Conservation (phyloP, 768 basidiomycete genomes). For the Russula foetens region DNA sequence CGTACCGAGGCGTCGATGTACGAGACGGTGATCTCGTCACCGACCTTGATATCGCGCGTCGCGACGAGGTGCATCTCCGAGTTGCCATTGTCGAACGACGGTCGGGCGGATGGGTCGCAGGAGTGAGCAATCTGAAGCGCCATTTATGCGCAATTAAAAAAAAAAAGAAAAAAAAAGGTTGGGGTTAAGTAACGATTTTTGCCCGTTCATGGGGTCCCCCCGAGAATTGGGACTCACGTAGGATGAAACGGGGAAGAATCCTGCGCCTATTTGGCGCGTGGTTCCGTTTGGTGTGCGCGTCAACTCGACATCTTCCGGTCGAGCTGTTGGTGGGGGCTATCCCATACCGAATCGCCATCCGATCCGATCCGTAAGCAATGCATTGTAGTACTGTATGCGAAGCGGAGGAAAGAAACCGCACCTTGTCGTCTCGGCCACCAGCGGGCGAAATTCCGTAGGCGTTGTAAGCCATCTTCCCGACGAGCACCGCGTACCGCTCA, state of each 20-base stretch:
- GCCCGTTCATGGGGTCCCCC: too few relatives aligned
- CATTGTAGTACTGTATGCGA: background rate
- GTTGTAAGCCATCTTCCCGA: slow-evolving; percentile 72
- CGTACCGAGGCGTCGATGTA: slow-evolving; percentile 62
- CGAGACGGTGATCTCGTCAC: slow-evolving; percentile 68
- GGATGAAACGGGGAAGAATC: slow-evolving; percentile 67
- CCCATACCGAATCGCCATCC: background rate
- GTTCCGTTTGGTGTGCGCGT: slow-evolving; percentile 76
- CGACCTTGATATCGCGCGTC: slow-evolving; percentile 55
- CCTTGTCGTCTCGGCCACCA: slow-evolving; percentile 65
- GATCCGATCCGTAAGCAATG: background rate
- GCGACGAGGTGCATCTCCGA: slow-evolving; percentile 67
- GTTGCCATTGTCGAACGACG: slow-evolving; percentile 58
- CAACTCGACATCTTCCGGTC: slow-evolving; percentile 64
- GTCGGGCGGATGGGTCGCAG: slow-evolving; percentile 58
- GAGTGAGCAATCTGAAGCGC: slow-evolving; percentile 51
- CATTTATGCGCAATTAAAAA: slow-evolving; percentile 16
- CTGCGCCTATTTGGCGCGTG: slow-evolving; percentile 64
- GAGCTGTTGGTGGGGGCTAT: slow-evolving; percentile 45
- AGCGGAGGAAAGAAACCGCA: slow-evolving; percentile 22
- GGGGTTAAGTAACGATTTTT: too few relatives aligned
- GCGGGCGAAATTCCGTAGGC: slow-evolving; percentile 63
- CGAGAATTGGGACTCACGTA: slow-evolving; percentile 39
- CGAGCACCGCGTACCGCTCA: slow-evolving; percentile 49
- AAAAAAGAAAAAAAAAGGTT: too few relatives aligned